Base-by-base conservation (phyloP, 257 asterid species). In the Phtheirospermum japonicum region DNA sequence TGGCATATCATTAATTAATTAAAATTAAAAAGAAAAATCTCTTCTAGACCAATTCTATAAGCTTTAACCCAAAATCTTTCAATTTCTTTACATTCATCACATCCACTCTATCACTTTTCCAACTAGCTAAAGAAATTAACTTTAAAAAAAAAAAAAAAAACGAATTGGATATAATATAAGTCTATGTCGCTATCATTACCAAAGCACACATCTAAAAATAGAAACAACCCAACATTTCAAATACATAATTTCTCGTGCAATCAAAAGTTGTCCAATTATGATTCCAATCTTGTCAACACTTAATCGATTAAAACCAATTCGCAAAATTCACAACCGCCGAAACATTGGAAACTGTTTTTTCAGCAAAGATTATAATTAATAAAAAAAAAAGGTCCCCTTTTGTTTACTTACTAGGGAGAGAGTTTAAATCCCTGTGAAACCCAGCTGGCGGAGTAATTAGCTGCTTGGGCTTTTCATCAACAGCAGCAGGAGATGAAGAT, bases 351-450 rank as follows among this genome's bases (percentile, higher is more conserved):
- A 6, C 8, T 36, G 42, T 6, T 14, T 45, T 16, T 12, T 5
- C 51, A 45, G 2, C n/a, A n/a, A n/a, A n/a, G n/a, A n/a, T n/a
- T n/a, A n/a, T n/a, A n/a, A n/a, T n/a, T n/a, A n/a, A n/a, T 3
- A 14, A 45, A 11, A 6, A 45, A 13, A 43, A 23, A 10, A 10
- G 2, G 26, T 57, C 5, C 23, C 4, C n/a, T 17, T 7, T 48
- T 48, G 2, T 49, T 39, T 16, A 79, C 95, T 75, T 57, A 93
- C 99, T 93, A 39, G 97, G 99, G 57, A 89, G 84, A 63, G 77
- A 75, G 71, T 77, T 88, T 59, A 89, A 76, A 70, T 89, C 95
- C 76, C 70, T 83, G 71, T 86, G 95, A 76, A 76, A 86, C 18
- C 67, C 76, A 39, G 76, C 61, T 30, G 85, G 36, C 12, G 46